A percentile compares a stretch with the other conserved stretches of the same genome.
These are phyloP conservation scores for Neurospora africana DNA, from an alignment of 495 filamentous ascomycete species.

Conservation along the genomic window DNA sequence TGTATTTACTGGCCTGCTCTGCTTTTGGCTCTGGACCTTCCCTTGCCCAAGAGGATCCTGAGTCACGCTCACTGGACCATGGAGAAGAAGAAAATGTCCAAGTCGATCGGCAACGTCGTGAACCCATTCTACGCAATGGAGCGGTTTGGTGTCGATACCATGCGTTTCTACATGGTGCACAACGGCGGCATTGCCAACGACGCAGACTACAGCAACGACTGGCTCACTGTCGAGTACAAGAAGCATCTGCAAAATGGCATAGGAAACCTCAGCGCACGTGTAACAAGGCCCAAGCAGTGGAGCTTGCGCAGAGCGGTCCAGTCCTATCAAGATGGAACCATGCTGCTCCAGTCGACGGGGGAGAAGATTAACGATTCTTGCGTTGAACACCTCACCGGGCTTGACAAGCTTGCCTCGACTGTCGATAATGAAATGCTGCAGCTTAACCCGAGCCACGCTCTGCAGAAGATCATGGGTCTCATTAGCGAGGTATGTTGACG, in stretches of 20 bases:
- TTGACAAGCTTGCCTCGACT: conserved; percentile 5
- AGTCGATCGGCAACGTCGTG: conserved; percentile 87
- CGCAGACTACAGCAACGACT: conserved; percentile 70
- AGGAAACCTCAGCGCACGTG: conserved; percentile 66
- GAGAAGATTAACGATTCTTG: neutral
- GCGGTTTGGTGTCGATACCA: conserved; percentile 73
- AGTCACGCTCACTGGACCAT: conserved; percentile 95
- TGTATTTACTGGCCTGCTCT: conserved; percentile 97
- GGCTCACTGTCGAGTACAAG: conserved; percentile 67
- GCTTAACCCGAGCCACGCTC: conserved; percentile 51
- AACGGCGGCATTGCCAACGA: conserved; percentile 68
- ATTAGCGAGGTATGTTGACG: conserved; percentile 39
- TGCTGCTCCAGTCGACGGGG: neutral
- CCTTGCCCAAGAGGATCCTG: conserved; percentile 70
- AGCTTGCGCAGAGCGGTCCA: conserved; percentile 46
- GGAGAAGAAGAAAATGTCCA: conserved; percentile 84
- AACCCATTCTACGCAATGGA: conserved; percentile 90
- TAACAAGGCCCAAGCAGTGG: conserved; percentile 58
- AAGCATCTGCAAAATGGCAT: conserved; percentile 61
- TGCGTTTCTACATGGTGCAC: conserved; percentile 78
- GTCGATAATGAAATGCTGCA: conserved; percentile 51
- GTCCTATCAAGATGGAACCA: neutral
- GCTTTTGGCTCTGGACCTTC: conserved; percentile 77
- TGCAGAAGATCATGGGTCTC: conserved; percentile 55
- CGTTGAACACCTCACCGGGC: neutral